phyloP scores from a whole-genome alignment of 176 grass and related monocot genomes.

The Miscanthus lutarioriparius region DNA sequence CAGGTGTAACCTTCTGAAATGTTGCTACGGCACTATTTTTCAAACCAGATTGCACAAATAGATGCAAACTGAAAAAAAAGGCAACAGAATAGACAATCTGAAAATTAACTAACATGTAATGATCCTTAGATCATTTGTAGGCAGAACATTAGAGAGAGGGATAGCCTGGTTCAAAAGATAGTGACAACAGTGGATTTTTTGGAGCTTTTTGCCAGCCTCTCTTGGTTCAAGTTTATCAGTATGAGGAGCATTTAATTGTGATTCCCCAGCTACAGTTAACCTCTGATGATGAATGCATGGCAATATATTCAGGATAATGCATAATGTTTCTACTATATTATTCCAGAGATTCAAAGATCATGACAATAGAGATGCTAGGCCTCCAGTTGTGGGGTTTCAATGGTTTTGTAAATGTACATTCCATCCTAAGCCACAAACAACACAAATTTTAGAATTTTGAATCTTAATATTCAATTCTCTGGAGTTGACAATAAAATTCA shows the following conservation, averaged over 20 bases:
- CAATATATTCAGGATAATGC: not conserved
- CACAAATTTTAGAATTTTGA: not conserved
- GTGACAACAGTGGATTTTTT: not conserved
- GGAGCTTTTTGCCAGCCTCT: not conserved
- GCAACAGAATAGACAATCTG: not conserved
- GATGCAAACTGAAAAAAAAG: not conserved
- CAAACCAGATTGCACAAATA: not conserved
- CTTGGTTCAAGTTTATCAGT: not conserved
- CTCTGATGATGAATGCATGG: not conserved
- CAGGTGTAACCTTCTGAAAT: not conserved
- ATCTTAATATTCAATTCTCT: not conserved
- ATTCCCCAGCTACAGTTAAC: not conserved
- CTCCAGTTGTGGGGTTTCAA: not conserved
- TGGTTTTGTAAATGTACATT: not conserved
- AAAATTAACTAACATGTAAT: not conserved
- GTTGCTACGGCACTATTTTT: not conserved
- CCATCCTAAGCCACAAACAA: not conserved
- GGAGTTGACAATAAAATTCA: not conserved
- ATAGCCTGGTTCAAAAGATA: not conserved
- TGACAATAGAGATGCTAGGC: not conserved
- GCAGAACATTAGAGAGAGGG: not conserved
- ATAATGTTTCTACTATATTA: not conserved
- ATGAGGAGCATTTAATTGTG: not conserved
- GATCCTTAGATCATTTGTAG: not conserved
- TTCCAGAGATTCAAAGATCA: not conserved